A percentile compares a stretch with the other conserved stretches of the same genome.
Conservation (phyloP, 1,139 yeast genomes). For the Scheffersomyces quercinus region DNA sequence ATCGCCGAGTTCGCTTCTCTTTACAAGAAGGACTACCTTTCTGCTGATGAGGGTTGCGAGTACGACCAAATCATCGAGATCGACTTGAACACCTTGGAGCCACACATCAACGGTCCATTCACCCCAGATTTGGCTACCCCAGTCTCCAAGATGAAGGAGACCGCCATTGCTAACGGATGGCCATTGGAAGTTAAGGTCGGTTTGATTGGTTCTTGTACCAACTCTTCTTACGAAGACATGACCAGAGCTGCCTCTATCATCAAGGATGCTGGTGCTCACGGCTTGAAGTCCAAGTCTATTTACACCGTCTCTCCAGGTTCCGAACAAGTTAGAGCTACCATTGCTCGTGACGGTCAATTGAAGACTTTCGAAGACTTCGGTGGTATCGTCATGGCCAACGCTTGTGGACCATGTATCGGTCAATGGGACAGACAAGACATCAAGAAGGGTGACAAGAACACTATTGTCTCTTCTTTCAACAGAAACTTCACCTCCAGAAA, state of each 20-base stretch:
- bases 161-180: conserved; percentile 88
- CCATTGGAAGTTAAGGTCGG: conserved; percentile 94
- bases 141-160: conserved; percentile 87
- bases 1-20: conserved; percentile 80
- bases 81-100: conserved; percentile 93
- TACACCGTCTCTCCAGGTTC: conserved; percentile 98
- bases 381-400: conserved; percentile 95
- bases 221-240: conserved; percentile 99
- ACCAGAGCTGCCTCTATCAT: conserved; percentile 95
- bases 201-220: conserved; percentile 98
- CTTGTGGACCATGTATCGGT: conserved; percentile 99
- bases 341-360: conserved; percentile 95
- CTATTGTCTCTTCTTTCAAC: conserved; percentile 98
- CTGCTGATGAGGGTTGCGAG: conserved; percentile 93
- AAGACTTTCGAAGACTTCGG: conserved; percentile 89
- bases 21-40: conserved; percentile 74
- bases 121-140: conserved; percentile 99
- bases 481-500: conserved; percentile 99
- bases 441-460: conserved; percentile 97
- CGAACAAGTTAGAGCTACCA: conserved; percentile 98
- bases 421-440: conserved; percentile 99
- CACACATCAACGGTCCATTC: conserved; percentile 98
- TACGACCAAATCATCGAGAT: conserved; percentile 96
- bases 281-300: conserved; percentile 85
- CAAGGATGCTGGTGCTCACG: conserved; percentile 86